phyloP scores from a whole-genome alignment of 2,329 filamentous ascomycete species.

The Phialophora chinensis region DNA sequence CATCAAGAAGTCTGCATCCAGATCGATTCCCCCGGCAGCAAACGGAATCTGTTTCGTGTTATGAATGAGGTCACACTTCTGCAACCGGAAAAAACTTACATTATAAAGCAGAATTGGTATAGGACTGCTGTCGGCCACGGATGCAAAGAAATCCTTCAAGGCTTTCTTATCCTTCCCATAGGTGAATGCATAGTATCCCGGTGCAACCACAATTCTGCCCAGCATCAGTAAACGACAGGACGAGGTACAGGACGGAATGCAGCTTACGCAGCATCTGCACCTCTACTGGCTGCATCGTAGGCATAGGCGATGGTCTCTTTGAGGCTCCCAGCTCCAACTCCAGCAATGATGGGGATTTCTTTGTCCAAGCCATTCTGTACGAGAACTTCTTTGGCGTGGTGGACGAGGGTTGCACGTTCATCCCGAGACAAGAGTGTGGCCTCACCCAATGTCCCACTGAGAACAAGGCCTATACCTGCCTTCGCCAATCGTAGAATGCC shows the following conservation, averaged over 20 bases:
- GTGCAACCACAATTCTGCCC: background rate
- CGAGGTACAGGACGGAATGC: background rate
- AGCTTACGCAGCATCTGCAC: background rate
- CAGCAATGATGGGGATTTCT: background rate
- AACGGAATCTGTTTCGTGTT: background rate
- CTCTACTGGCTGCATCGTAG: background rate
- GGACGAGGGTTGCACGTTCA: background rate
- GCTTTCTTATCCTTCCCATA: background rate
- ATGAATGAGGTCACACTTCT: background rate
- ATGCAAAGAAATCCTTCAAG: background rate
- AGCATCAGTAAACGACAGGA: background rate
- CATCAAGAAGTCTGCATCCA: conserved; percentile 3
- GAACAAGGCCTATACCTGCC: background rate
- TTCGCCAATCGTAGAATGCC: background rate
- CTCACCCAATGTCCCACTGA: background rate
- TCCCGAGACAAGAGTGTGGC: background rate
- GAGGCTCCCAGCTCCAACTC: background rate
- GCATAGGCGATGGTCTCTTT: background rate
- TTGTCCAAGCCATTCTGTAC: background rate
- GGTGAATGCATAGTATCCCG: background rate
- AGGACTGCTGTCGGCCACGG: background rate
- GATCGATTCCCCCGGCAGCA: conserved; percentile 1
- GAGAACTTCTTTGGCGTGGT: background rate
- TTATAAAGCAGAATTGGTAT: background rate
- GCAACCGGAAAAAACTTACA: background rate